phyloP scores from a whole-genome alignment of 768 basidiomycete species.

The Hydnum rufescens region DNA sequence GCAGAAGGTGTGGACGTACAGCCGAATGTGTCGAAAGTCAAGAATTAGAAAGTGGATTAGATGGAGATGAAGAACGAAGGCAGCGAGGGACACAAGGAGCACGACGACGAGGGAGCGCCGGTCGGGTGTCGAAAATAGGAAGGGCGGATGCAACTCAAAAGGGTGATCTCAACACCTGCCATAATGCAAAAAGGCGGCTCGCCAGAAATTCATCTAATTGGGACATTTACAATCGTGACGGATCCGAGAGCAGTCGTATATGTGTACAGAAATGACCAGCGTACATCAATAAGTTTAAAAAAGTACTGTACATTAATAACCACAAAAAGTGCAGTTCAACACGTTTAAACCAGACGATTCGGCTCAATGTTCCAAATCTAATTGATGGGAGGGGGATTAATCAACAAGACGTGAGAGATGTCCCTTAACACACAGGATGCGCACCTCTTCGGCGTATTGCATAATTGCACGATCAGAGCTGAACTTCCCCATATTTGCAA shows the following conservation, averaged over 20 bases:
- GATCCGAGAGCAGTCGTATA: neutral
- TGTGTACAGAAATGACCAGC: neutral
- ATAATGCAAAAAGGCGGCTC: neutral
- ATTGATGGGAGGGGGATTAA: neutral
- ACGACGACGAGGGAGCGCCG: too few species aligned
- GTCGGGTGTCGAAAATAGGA: too few species aligned
- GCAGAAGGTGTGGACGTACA: too few species aligned
- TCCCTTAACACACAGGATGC: neutral
- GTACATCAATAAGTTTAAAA: neutral
- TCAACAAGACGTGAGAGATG: neutral
- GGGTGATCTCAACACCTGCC: too few species aligned
- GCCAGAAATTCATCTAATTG: neutral
- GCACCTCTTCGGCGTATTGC: constrained; percentile 56
- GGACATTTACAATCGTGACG: neutral
- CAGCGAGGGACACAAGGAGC: too few species aligned
- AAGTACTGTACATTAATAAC: neutral
- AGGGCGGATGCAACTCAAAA: too few species aligned
- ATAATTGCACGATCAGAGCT: constrained; percentile 85
- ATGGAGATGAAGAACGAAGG: neutral
- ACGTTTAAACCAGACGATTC: neutral
- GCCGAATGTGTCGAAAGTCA: too few species aligned
- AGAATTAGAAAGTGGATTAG: too few species aligned
- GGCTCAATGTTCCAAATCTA: constrained; percentile 3
- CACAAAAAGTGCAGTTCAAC: neutral
- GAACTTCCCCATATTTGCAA: constrained; percentile 78